Percentiles rank a stretch among this genome's conserved stretches.
Evolutionary conservation across 495 filamentous ascomycete genomes (phyloP).

Genomic region (Hypoxylon lienhwacheense): DNA sequence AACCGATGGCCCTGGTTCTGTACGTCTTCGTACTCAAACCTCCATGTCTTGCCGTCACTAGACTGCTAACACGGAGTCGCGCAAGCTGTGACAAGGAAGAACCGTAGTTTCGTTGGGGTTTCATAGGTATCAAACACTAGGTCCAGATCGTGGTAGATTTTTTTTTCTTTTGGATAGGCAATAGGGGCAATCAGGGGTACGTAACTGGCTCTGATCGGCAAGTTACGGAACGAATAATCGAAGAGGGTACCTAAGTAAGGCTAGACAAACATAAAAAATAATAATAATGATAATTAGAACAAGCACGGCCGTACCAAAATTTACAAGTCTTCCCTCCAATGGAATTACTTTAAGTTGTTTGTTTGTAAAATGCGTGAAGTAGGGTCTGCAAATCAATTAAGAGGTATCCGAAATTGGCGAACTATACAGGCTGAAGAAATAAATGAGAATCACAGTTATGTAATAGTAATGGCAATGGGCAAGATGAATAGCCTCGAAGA

Average conservation of each 20-base stretch:
- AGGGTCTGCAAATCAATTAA: slow-evolving; percentile 15
- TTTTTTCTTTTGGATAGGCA: slow-evolving; percentile 15
- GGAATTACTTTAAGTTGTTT: slow-evolving; percentile 3
- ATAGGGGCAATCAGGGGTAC: not conserved
- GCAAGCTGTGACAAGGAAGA: slow-evolving; percentile 31
- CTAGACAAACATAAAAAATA: slow-evolving; percentile 12
- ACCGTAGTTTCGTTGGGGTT: slow-evolving; percentile 37
- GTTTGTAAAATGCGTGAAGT: not conserved
- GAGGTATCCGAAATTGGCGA: slow-evolving; percentile 17
- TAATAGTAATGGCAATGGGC: slow-evolving; percentile 13
- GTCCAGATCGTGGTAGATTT: slow-evolving; percentile 25
- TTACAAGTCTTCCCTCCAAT: slow-evolving; percentile 10
- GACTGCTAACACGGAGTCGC: slow-evolving; percentile 34
- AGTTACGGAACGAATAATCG: slow-evolving; percentile 32
- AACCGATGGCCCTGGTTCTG: slow-evolving; percentile 30
- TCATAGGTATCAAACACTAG: slow-evolving; percentile 35
- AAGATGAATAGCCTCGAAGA: not conserved
- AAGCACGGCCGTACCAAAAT: slow-evolving; percentile 28
- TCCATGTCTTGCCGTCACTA: slow-evolving; percentile 26
- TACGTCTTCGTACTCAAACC: slow-evolving; percentile 23
- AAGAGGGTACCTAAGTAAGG: too few species aligned
- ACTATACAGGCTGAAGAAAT: slow-evolving; percentile 2
- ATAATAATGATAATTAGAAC: slow-evolving; percentile 6
- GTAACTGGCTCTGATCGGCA: slow-evolving; percentile 24
- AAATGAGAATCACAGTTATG: too few species aligned